These are phyloP conservation scores for Phaseolus lunatus DNA, from an alignment of 306 rosid genomes.

Conservation along the genomic window DNA sequence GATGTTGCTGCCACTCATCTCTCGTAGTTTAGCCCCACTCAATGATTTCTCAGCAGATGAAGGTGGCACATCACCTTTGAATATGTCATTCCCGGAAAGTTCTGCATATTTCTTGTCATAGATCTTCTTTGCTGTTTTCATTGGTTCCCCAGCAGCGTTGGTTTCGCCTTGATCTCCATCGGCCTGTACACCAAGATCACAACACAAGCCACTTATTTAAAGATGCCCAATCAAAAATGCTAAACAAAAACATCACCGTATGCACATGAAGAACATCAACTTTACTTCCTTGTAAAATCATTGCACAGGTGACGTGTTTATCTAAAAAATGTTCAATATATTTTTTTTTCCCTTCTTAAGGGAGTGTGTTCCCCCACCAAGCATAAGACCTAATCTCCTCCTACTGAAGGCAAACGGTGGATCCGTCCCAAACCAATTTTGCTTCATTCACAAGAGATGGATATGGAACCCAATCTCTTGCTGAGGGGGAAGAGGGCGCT, in stretches of 20 bases:
- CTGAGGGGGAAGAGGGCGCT: neutral
- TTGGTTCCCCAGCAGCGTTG: conserved; percentile 58
- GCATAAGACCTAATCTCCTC: neutral
- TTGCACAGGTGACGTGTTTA: conserved; percentile 4
- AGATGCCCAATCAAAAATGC: conserved; percentile 1
- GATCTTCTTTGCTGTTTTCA: conserved; percentile 89
- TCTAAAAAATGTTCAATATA: conserved; percentile 11
- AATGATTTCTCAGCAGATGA: conserved; percentile 80
- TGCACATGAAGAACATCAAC: no score
- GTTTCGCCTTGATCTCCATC: conserved; percentile 56
- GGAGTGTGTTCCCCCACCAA: neutral
- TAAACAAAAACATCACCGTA: neutral
- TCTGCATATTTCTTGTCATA: conserved; percentile 73
- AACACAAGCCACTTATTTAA: conserved; percentile 35
- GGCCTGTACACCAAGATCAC: conserved; percentile 48
- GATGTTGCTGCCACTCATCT: conserved; percentile 92
- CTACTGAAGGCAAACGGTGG: neutral
- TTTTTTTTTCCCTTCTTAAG: neutral
- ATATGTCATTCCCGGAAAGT: conserved; percentile 89
- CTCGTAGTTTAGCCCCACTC: conserved; percentile 85
- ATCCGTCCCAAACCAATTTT: neutral
- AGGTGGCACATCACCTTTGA: conserved; percentile 78
- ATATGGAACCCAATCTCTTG: neutral
- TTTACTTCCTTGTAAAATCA: neutral
- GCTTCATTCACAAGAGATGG: neutral